Evolutionary conservation across 495 filamentous ascomycete species (phyloP).

Genomic region (Cairneyella variabilis): DNA sequence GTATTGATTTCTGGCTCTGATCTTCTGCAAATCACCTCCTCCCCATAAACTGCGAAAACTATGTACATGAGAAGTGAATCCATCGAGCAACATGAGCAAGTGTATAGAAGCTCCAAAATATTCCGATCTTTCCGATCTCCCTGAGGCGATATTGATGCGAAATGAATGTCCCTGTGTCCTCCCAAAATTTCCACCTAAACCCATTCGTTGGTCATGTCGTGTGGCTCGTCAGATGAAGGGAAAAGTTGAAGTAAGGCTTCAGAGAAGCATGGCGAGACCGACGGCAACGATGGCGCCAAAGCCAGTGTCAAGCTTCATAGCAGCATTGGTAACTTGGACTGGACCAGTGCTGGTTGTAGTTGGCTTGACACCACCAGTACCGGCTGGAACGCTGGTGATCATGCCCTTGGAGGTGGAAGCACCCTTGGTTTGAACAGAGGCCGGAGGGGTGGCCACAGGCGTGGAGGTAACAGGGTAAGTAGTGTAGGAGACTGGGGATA

Average conservation of each 20-base stretch:
- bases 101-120: slow-evolving; percentile 21
- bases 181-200: neutral
- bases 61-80: slow-evolving; percentile 18
- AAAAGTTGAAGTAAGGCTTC: slow-evolving; percentile 29
- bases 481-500: too few relatives aligned
- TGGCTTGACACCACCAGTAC: slow-evolving; percentile 21
- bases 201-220: slow-evolving; percentile 12
- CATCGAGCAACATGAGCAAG: slow-evolving; percentile 15
- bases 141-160: slow-evolving; percentile 6
- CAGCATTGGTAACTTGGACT: slow-evolving; percentile 30
- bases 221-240: slow-evolving; percentile 2
- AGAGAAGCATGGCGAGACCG: slow-evolving; percentile 57
- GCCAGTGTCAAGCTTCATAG: slow-evolving; percentile 43
- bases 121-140: slow-evolving; percentile 8
- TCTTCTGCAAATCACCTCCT: too few relatives aligned
- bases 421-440: neutral
- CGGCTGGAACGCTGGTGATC: neutral
- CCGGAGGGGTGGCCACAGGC: neutral
- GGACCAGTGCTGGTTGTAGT: slow-evolving; percentile 18
- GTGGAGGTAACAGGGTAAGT: slow-evolving; percentile 3
- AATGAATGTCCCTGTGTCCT: slow-evolving; percentile 12
- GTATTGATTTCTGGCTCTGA: too few relatives aligned
- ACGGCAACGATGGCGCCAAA: slow-evolving; percentile 54
- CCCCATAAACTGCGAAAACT: too few relatives aligned
- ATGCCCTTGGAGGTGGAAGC: neutral